Base-by-base conservation (phyloP, 2,329 filamentous ascomycete genomes). In the Verticillium klebahnii region DNA sequence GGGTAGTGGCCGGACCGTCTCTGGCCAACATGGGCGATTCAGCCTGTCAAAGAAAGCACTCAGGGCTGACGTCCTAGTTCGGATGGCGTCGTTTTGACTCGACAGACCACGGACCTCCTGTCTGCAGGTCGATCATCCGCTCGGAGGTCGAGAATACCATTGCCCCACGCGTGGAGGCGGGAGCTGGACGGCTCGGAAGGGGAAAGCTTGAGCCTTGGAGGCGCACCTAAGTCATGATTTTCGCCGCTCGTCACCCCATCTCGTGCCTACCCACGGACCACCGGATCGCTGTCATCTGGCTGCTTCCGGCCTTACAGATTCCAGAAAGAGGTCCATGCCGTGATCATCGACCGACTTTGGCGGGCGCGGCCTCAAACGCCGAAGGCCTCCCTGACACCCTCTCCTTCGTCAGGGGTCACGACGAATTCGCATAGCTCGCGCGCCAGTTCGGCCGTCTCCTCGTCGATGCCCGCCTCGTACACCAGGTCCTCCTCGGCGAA, bases 401-500 rank as follows among this genome's bases (percentile, higher is more conserved):
- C 78, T 2, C 82, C 82, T 61, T 85, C 82, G 50, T 96, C 91
- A 0, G 92, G 89, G 60, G 91, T 95, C 25, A 97, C 85, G 2
- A 87, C 86, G 64, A 92, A 80, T 72, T 97, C 92, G 45, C 98
- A 75, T 65, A 99, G 79, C 69, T 90, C 87, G 68, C 94, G 89
- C 3, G 95, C 94, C 74, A 89, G 87, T 65, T 94, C 91, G 1
- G 89, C 85, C 1, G 92, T 91, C 65, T 92, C 91, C 32, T 89
- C 85, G 39, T 90, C 89, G 60, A 96, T 89, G 0, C 89, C 89
- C 1, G 82, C 80, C 74, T 97, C 93, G 32, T 96, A 81, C 12
- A 95, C 84, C 9, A 91, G 74, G 34, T 92, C 89, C 64, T 96
- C 92, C 58, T 88, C 86, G 6, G 87, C 89, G 72, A 97, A 97